These are phyloP conservation scores for Alternaria consortialis DNA, from an alignment of 2,329 filamentous ascomycete genomes.

Conservation along the genomic window DNA sequence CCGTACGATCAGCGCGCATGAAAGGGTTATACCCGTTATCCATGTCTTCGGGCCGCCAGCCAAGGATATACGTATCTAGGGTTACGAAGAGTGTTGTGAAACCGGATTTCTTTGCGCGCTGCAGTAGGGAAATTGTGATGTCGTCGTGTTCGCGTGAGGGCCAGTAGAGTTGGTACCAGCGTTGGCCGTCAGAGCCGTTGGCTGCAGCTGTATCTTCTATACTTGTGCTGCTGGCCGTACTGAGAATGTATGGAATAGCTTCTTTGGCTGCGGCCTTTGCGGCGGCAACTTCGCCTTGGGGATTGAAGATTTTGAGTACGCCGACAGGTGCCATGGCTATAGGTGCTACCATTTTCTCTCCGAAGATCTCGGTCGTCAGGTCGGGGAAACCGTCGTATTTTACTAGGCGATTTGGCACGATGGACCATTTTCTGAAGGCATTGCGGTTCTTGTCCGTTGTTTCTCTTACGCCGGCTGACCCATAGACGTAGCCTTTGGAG, in stretches of 20 bases:
- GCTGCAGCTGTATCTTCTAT: slow-evolving; percentile 71
- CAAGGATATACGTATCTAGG: slow-evolving; percentile 72
- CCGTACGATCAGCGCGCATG: slow-evolving; percentile 51
- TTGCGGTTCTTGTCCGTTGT: slow-evolving; percentile 42
- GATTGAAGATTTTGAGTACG: slow-evolving; percentile 71
- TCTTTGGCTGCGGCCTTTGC: slow-evolving; percentile 68
- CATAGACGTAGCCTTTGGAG: slow-evolving; percentile 47
- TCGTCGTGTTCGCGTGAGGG: slow-evolving; percentile 69
- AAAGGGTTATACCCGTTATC: slow-evolving; percentile 60
- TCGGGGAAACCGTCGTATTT: slow-evolving; percentile 23
- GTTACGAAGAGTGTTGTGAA: slow-evolving; percentile 74
- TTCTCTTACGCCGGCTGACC: slow-evolving; percentile 44
- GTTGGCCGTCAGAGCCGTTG: slow-evolving; percentile 59
- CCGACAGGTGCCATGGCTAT: slow-evolving; percentile 72
- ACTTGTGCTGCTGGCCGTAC: slow-evolving; percentile 67
- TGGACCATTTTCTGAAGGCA: slow-evolving; percentile 36
- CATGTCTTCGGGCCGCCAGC: slow-evolving; percentile 73
- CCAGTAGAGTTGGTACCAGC: slow-evolving; percentile 80
- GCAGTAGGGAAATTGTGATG: slow-evolving; percentile 69
- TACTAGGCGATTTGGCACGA: slow-evolving; percentile 30
- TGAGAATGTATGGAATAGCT: slow-evolving; percentile 70
- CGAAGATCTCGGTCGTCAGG: slow-evolving; percentile 41
- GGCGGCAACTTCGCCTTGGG: slow-evolving; percentile 69
- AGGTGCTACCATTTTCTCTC: slow-evolving; percentile 58
- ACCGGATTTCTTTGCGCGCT: slow-evolving; percentile 66